Conservation (phyloP, 768 basidiomycete species). For the Termitomyces sp. region DNA sequence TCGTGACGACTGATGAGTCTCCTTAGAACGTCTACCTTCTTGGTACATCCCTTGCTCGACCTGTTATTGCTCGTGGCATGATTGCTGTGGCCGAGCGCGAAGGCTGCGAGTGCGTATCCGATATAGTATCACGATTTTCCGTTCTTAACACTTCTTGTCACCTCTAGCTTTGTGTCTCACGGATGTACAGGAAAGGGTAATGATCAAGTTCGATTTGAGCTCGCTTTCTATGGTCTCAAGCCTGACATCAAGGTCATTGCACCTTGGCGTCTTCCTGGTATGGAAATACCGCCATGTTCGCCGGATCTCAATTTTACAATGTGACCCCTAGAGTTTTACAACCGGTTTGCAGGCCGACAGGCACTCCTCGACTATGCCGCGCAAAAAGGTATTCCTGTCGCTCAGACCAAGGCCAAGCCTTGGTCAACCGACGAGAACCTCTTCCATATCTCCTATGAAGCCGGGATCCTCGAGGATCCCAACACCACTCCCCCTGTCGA, state of each 20-base stretch:
- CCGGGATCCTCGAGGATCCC: slow-evolving; percentile 97
- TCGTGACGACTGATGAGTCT: slow-evolving; percentile 6
- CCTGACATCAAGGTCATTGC: slow-evolving; percentile 99
- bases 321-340: slow-evolving; percentile 75
- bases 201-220: slow-evolving; percentile 98
- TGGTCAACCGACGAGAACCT: slow-evolving; percentile 99
- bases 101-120: slow-evolving; percentile 83
- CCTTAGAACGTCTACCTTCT: slow-evolving; percentile 90
- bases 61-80: slow-evolving; percentile 99
- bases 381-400: slow-evolving; percentile 85
- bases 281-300: slow-evolving; percentile 12
- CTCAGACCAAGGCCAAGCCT: slow-evolving; percentile 93
- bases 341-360: slow-evolving; percentile 94
- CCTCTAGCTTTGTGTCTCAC: slow-evolving; percentile 83
- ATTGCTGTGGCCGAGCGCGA: slow-evolving; percentile 88
- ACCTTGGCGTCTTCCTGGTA: slow-evolving; percentile 95
- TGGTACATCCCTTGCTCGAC: slow-evolving; percentile 95
- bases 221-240: slow-evolving; percentile 97
- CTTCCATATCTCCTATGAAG: slow-evolving; percentile 99
- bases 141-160: not conserved
- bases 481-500: slow-evolving; percentile 89
- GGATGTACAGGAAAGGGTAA: slow-evolving; percentile 99
- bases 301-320: not conserved
- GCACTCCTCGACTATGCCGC: slow-evolving; percentile 90
- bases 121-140: not conserved